A percentile compares a stretch with the other conserved stretches of the same genome.
Conservation (phyloP, 1,284 basidiomycete species). For the Coniferiporia sulphurascens region DNA sequence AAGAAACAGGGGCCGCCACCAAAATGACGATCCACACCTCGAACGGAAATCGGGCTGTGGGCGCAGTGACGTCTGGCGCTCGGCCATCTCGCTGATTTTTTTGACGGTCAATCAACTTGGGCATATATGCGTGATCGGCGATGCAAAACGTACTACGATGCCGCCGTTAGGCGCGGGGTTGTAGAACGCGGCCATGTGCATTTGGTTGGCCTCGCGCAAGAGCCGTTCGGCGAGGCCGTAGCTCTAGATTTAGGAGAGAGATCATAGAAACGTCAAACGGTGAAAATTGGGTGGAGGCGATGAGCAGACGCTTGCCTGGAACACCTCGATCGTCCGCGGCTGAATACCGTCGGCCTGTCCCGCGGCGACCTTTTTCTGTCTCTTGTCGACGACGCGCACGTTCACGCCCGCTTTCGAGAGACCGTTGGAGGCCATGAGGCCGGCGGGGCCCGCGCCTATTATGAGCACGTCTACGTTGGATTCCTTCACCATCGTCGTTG, state of each 20-base stretch:
- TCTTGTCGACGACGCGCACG: constrained; percentile 60
- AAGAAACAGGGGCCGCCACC: neutral
- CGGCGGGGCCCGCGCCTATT: constrained; percentile 54
- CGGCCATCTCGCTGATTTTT: constrained; percentile 50
- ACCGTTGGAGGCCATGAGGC: constrained; percentile 60
- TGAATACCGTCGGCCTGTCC: constrained; percentile 81
- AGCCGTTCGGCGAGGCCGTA: constrained; percentile 67
- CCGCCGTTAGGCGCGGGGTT: constrained; percentile 51
- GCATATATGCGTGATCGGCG: neutral
- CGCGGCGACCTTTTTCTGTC: constrained; percentile 50
- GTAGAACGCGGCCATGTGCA: constrained; percentile 69
- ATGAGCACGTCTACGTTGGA: constrained; percentile 50
- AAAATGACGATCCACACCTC: constrained; percentile 12
- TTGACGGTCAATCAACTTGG: neutral
- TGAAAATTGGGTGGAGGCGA: neutral
- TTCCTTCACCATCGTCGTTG: constrained; percentile 21
- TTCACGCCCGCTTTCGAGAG: constrained; percentile 55
- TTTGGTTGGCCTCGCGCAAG: constrained; percentile 59
- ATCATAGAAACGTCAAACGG: constrained; percentile 4
- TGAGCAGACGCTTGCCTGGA: constrained; percentile 45
- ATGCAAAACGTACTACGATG: neutral
- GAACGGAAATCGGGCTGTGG: constrained; percentile 27
- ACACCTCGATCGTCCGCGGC: constrained; percentile 71
- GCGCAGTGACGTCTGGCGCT: constrained; percentile 51
- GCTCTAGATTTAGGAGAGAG: constrained; percentile 41